Percentiles rank a stretch among this genome's conserved stretches.
Evolutionary conservation across 2,329 filamentous ascomycete genomes (phyloP).

Genomic region (Penicillium fuscoglaucum): DNA sequence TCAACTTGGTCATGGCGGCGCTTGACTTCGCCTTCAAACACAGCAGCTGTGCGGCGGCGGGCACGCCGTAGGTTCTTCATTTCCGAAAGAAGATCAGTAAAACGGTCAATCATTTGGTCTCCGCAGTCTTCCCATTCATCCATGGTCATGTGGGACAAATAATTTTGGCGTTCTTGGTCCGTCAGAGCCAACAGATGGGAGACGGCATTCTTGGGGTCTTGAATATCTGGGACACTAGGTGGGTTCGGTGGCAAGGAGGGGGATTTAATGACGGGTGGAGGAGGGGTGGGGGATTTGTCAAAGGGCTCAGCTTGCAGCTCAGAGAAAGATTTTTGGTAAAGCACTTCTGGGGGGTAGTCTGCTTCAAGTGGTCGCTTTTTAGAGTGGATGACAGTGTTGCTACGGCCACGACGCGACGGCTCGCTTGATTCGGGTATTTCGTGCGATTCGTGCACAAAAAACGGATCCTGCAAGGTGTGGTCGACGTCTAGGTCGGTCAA

Average conservation of each 20-base stretch:
- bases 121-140: conserved; percentile 63
- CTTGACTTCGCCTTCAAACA: conserved; percentile 58
- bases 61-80: conserved; percentile 55
- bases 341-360: conserved; percentile 50
- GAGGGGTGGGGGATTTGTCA: conserved; percentile 42
- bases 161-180: conserved; percentile 46
- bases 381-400: conserved; percentile 26
- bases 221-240: conserved; percentile 16
- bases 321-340: conserved; percentile 49
- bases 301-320: conserved; percentile 54
- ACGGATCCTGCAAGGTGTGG: conserved; percentile 34
- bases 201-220: conserved; percentile 38
- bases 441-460: conserved; percentile 26
- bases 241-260: conserved; percentile 22
- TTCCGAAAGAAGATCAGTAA: conserved; percentile 52
- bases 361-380: conserved; percentile 39
- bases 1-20: conserved; percentile 54
- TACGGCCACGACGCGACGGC: conserved; percentile 20
- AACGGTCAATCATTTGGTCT: conserved; percentile 59
- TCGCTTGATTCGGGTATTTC: not conserved
- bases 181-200: conserved; percentile 39
- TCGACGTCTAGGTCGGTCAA: conserved; percentile 34
- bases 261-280: conserved; percentile 26
- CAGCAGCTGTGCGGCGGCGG: conserved; percentile 53
- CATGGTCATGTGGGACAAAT: conserved; percentile 55